phyloP scores from a whole-genome alignment of 202 grass and related monocot genomes.

The Setaria viridis region DNA sequence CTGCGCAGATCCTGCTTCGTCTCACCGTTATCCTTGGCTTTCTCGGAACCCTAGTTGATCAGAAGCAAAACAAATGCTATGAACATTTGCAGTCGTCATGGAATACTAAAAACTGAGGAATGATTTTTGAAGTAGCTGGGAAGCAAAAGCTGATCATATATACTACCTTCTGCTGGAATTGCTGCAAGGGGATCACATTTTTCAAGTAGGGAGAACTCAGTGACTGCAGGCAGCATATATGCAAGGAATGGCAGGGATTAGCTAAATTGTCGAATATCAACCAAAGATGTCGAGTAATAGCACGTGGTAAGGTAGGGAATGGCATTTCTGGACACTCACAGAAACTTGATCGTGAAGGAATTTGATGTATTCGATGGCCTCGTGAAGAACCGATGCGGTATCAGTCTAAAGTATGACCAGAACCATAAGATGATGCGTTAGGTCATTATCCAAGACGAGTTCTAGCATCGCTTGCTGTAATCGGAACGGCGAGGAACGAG shows the following conservation, averaged over 20 bases:
- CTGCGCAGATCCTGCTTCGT: conserved; percentile 74
- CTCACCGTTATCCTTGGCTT: conserved; percentile 55
- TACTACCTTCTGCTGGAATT: conserved; percentile 58
- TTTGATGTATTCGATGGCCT: conserved; percentile 97
- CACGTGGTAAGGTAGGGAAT: neutral
- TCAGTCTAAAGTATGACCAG: conserved; percentile 73
- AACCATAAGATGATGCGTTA: conserved; percentile 38
- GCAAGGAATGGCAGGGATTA: conserved; percentile 14
- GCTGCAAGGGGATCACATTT: conserved; percentile 66
- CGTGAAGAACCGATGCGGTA: conserved; percentile 99
- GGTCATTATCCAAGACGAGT: conserved; percentile 49
- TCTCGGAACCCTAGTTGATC: conserved; percentile 50
- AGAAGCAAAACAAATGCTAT: neutral
- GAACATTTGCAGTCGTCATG: conserved; percentile 6
- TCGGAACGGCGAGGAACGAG: conserved; percentile 16
- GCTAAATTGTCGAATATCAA: conserved; percentile 18
- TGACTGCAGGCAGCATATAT: conserved; percentile 49
- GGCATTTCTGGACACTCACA: conserved; percentile 56
- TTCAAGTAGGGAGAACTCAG: conserved; percentile 92
- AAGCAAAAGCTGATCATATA: neutral
- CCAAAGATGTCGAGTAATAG: neutral
- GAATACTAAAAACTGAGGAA: neutral
- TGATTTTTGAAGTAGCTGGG: neutral
- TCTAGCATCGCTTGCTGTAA: conserved; percentile 36
- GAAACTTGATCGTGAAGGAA: conserved; percentile 97